Conservation (phyloP, 1,284 basidiomycete genomes). For the Ustilago hordei region DNA sequence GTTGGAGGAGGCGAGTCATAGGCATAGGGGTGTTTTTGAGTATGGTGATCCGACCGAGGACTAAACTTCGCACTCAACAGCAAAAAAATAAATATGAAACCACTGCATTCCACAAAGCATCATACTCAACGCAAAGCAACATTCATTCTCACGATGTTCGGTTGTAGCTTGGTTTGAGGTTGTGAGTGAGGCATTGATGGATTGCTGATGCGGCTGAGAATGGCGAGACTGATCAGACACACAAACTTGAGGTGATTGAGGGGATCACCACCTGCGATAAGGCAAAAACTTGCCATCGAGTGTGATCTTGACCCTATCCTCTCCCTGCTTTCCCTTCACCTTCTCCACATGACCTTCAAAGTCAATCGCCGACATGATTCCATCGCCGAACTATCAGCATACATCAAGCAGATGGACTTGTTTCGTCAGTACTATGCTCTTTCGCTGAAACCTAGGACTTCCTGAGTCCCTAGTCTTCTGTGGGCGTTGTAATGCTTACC, state of each 20-base stretch:
- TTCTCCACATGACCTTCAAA: conserved; percentile 64
- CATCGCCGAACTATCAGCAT: conserved; percentile 50
- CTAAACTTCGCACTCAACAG: conserved; percentile 1
- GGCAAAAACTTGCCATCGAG: conserved; percentile 64
- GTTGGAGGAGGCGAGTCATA: conserved; percentile 48
- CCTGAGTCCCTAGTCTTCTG: too few species aligned
- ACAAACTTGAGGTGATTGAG: not conserved
- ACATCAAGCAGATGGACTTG: not conserved
- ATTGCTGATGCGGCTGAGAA: not conserved
- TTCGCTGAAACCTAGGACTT: not conserved
- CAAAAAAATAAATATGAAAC: not conserved
- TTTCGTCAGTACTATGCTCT: not conserved
- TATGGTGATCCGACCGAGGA: conserved; percentile 60
- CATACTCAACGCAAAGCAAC: not conserved
- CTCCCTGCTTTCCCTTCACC: conserved; percentile 56
- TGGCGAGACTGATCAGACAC: not conserved
- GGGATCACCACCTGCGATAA: conserved; percentile 53
- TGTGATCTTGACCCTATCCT: conserved; percentile 63
- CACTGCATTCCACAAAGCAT: not conserved
- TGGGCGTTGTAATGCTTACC: conserved; percentile 31
- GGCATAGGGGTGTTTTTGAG: conserved; percentile 58
- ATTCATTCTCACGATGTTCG: not conserved
- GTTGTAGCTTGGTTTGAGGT: not conserved
- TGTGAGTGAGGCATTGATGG: not conserved
- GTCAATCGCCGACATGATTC: conserved; percentile 66